A percentile compares a stretch with the other conserved stretches of the same genome.
Conservation (phyloP, 257 asterid species). For the Thymus quinquecostatus region DNA sequence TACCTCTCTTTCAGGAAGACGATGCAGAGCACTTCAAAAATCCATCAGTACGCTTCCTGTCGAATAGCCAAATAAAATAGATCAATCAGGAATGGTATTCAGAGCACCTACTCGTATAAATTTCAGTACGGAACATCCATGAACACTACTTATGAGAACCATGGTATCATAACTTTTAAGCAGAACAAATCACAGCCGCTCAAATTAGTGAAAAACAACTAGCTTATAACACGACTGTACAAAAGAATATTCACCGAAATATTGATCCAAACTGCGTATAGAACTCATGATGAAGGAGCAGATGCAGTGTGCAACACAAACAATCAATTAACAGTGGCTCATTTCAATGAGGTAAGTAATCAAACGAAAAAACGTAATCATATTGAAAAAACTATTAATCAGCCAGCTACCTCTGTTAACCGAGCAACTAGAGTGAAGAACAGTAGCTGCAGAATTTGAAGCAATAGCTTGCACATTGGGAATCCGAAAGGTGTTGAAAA, state of each 20-base stretch:
- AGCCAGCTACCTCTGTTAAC: not conserved
- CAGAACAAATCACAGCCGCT: not conserved
- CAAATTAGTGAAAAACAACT: not conserved
- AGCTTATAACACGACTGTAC: not conserved
- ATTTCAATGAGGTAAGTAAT: not conserved
- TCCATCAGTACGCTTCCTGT: conserved; percentile 4
- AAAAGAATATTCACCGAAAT: not conserved
- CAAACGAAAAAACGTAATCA: not conserved
- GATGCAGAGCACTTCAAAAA: conserved; percentile 20
- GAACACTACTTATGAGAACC: no score
- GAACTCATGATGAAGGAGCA: no score
- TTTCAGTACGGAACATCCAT: no score
- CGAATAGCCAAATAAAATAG: not conserved
- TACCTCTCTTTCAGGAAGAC: not conserved
- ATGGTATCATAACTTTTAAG: not conserved
- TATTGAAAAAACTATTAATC: not conserved
- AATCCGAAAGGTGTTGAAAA: conserved; percentile 33
- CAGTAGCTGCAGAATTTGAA: not conserved
- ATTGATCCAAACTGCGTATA: no score
- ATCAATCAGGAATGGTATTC: not conserved
- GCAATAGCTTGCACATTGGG: not conserved
- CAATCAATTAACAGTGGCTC: conserved; percentile 6
- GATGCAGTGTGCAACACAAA: not conserved
- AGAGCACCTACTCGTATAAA: not conserved
- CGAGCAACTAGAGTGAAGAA: conserved; percentile 6